Base-by-base conservation (phyloP, 1,284 basidiomycete species). In the Ceratobasidium sp. region DNA sequence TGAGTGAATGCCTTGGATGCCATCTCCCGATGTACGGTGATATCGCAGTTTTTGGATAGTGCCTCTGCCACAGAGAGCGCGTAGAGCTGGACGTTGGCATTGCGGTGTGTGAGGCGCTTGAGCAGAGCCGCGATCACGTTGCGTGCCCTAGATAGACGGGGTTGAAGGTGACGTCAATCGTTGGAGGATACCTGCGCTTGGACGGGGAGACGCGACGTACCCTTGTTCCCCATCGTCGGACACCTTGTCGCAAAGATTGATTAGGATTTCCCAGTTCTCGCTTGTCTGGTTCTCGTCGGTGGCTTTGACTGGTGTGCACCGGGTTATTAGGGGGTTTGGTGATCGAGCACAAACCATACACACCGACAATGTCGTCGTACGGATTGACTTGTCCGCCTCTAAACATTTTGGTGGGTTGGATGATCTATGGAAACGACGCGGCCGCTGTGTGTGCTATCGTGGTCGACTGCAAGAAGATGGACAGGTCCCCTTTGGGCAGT, bases 161-260 rank as follows among this genome's bases (percentile, higher is more conserved):
- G 60, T 69, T 30, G 43, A 65, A 60, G 32, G 26, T 61, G 65
- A 69, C 45, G 70, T 46, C 64, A 53, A 46, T 55, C 16, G 28
- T 55, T 36, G 14, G 36, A 28, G 14, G 28, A 10, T 52, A 81
- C 23, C 23, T 30, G 14, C 28, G 52, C 52, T 55, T 55, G 52
- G 30, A 30, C n/a, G 48, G 5, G 30, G 4, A 41, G 5, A 18
- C 43, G 16, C 18, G 18, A 59, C 86, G 72, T 76, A 95, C 94
- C 94, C 94, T 73, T 86, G 81, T 77, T 90, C 87, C 4, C 93
- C 92, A 75, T 98, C 96, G 12, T 95, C 93, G 12, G 87, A 85
- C 3, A 99, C 94, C 82, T 97, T 97, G 83, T 99, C 97, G 79
- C 96, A 98, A n/a, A 99, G 83, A 78, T 94, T 94, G 64, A 98